Evolutionary conservation across 1,284 basidiomycete species (phyloP), one percentile per base, ranked within the genome.

Genomic region (Tilletia caries): DNA sequence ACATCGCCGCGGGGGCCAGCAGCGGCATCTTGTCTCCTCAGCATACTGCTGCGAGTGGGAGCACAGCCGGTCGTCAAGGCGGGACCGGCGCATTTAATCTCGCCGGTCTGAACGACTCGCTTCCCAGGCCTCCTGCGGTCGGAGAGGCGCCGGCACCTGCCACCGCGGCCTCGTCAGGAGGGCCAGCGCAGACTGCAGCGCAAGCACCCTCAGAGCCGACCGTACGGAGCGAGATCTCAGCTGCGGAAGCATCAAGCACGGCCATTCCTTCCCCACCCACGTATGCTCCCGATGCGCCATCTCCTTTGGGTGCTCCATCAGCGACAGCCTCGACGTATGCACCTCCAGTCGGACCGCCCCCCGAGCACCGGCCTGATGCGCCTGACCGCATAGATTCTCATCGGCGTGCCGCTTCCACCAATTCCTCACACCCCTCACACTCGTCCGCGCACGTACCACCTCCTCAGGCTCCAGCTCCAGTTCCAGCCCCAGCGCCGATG

Each of bases 31-130:
- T 13, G 5, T 41, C 37, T 5, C 37, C 13, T 41, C 37, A 13
- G 5, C 37, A n/a, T n/a, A n/a, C 46, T 18, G 20, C 46, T 25
- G 15, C 46, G 15, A 25, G 6, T 50, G 46, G 25, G 33, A 62
- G 58, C 58, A 62, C 58, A 13, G 58, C 58, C n/a, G n/a, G n/a
- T n/a, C n/a, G n/a, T n/a, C n/a, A n/a, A 41, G 13, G 37, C 13
- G 37, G 37, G 37, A 41, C 37, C 6, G 37, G 13, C 37, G 37
- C 37, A 41, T 41, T 41, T 13, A 41, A 41, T 13, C 13, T 41
- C 13, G 37, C 37, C 37, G 13, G 37, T 41, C 37, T 41, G 37
- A 13, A 41, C 37, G 6, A 41, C 5, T 41, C 37, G 37, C 37
- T 41, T 41, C 37, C 37, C 37, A 41, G 37, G 37, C 37, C 37